Percentiles rank a stretch among this genome's conserved stretches.
These are phyloP conservation scores for Aspergillus pseudoviridinutans DNA, from an alignment of 2,329 filamentous ascomycete genomes.

Conservation along the genomic window DNA sequence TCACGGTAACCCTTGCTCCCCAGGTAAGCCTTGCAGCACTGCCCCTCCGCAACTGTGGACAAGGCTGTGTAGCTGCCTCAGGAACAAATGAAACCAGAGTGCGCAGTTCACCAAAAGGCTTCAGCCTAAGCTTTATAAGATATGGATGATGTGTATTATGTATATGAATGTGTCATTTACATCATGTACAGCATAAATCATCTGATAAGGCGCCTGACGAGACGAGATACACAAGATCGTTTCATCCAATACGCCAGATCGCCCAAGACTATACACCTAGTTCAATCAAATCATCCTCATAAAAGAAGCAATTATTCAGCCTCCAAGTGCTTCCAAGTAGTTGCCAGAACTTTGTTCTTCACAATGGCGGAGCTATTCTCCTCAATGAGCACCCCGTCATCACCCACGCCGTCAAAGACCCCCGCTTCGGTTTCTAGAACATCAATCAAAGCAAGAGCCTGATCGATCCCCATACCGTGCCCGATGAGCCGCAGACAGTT, in stretches of 20 bases:
- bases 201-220: background rate
- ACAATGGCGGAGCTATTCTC: constrained; percentile 6
- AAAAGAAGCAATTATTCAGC: background rate
- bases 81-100: background rate
- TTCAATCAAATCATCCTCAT: background rate
- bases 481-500: constrained; percentile 32
- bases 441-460: constrained; percentile 34
- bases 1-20: background rate
- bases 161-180: background rate
- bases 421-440: constrained; percentile 27
- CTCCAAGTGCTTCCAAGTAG: constrained; percentile 8
- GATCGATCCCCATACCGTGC: constrained; percentile 34
- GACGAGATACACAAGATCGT: background rate
- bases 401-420: constrained; percentile 18
- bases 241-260: background rate
- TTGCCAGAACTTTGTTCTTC: constrained; percentile 11
- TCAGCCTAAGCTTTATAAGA: background rate
- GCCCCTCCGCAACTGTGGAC: too few species aligned
- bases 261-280: background rate
- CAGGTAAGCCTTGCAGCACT: background rate
- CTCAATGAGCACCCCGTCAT: constrained; percentile 14
- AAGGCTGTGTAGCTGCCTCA: background rate
- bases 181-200: background rate
- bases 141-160: background rate
- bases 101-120: background rate